Conservation (phyloP, 441 rosid genomes). For the Brassica balearica region DNA sequence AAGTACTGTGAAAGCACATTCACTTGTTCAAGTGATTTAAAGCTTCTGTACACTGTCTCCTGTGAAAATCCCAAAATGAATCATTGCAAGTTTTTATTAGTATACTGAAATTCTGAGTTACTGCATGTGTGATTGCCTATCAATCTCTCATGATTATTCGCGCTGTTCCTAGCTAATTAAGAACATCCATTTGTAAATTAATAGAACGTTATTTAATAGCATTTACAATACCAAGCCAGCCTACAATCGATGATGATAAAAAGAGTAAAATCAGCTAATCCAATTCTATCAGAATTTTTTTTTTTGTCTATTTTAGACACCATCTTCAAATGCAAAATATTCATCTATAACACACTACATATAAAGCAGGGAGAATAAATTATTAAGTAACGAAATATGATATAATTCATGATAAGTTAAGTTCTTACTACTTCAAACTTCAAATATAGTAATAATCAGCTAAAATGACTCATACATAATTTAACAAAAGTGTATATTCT, state of each 20-base stretch:
- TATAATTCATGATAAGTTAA: neutral
- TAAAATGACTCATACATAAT: neutral
- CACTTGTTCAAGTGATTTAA: neutral
- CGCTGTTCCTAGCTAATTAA: neutral
- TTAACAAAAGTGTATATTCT: neutral
- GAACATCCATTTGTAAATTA: neutral
- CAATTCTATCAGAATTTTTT: neutral
- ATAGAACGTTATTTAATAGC: neutral
- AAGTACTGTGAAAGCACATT: neutral
- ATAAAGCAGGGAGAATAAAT: neutral
- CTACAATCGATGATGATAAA: conserved; percentile 6
- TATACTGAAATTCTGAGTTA: neutral
- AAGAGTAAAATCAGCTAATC: neutral
- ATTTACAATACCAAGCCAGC: neutral
- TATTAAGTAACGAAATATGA: neutral
- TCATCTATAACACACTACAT: neutral
- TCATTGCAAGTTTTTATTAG: neutral
- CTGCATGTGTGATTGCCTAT: conserved; percentile 4
- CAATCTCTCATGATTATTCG: neutral
- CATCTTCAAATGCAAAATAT: conserved; percentile 5
- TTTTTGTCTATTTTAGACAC: neutral
- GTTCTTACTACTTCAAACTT: neutral
- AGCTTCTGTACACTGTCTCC: neutral
- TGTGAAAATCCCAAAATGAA: neutral
- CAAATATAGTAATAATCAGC: neutral